Conservation (phyloP, 306 rosid species). For the barrel medic (Medicago truncatula) region DNA sequence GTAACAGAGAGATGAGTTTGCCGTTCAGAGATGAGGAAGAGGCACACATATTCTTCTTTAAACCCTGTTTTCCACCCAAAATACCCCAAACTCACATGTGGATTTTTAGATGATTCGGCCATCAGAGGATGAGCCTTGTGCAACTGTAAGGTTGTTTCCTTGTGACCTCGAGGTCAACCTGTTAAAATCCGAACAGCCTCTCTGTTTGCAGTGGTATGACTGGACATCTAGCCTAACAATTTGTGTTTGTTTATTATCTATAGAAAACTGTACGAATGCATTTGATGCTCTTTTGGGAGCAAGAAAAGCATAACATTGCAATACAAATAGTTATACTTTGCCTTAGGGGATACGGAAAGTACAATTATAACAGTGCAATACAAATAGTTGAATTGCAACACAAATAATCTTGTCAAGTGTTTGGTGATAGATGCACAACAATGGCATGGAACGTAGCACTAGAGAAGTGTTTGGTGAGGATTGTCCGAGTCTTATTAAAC, state of each 20-base stretch:
- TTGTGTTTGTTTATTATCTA: background rate
- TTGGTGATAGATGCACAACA: background rate
- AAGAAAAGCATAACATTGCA: background rate
- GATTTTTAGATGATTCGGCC: background rate
- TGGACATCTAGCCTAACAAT: background rate
- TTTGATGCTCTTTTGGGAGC: background rate
- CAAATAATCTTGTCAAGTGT: background rate
- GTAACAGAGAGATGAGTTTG: background rate
- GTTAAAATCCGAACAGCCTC: background rate
- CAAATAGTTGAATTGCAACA: slow-evolving; percentile 1
- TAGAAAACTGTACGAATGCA: background rate
- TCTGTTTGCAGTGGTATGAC: background rate
- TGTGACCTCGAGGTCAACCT: background rate
- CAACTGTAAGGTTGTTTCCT: background rate
- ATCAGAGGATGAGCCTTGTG: background rate
- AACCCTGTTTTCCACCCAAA: background rate
- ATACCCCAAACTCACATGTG: background rate
- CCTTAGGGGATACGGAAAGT: background rate
- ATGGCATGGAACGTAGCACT: too few species aligned
- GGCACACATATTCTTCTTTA: background rate
- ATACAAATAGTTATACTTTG: slow-evolving; percentile 5
- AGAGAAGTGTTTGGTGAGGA: too few species aligned
- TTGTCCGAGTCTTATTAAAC: too few species aligned
- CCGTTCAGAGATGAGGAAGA: background rate
- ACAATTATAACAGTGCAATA: background rate